A percentile compares a stretch with the other conserved stretches of the same genome.
Conservation (phyloP, 352 stramenopile genomes). For the Globisporangium megalacanthum region DNA sequence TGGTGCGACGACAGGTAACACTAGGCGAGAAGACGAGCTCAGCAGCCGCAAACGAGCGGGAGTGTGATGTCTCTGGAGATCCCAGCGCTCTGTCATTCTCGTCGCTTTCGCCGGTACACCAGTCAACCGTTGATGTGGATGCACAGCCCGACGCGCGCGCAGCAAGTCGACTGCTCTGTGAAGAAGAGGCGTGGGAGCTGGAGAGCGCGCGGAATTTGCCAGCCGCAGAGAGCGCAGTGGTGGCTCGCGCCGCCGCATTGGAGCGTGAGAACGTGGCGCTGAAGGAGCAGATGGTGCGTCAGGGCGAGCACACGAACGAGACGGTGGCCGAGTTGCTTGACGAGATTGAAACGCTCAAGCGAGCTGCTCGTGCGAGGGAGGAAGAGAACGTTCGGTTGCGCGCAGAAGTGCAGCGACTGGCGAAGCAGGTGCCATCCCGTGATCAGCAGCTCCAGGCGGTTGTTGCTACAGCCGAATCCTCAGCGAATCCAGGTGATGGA, state of each 20-base stretch:
- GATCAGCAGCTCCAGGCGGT: not conserved
- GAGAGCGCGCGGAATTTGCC: not conserved
- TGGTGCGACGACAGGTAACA: constrained; percentile 5
- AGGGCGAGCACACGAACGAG: constrained; percentile 1
- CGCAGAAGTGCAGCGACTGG: not conserved
- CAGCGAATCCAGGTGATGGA: not conserved
- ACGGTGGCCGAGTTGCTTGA: constrained; percentile 5
- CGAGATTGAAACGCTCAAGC: constrained; percentile 13
- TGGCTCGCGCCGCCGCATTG: constrained; percentile 1
- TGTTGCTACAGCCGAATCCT: not conserved
- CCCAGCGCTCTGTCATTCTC: constrained; percentile 12
- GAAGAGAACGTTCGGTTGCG: constrained; percentile 7
- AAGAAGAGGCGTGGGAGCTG: constrained; percentile 6
- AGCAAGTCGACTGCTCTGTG: constrained; percentile 6
- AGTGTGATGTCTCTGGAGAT: not conserved
- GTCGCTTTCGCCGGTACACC: constrained; percentile 12
- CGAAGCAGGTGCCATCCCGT: not conserved
- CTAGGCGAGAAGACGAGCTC: constrained; percentile 1
- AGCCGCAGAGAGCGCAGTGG: not conserved
- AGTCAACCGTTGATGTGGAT: constrained; percentile 4
- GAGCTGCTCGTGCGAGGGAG: not conserved
- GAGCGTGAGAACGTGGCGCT: constrained; percentile 10
- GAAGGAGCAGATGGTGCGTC: constrained; percentile 2
- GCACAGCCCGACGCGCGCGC: constrained; percentile 2
- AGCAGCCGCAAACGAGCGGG: not conserved